Evolutionary conservation across 148 eudicot species (phyloP), one percentile per base, ranked within the genome.

Genomic region (Fallopia convolvulus): DNA sequence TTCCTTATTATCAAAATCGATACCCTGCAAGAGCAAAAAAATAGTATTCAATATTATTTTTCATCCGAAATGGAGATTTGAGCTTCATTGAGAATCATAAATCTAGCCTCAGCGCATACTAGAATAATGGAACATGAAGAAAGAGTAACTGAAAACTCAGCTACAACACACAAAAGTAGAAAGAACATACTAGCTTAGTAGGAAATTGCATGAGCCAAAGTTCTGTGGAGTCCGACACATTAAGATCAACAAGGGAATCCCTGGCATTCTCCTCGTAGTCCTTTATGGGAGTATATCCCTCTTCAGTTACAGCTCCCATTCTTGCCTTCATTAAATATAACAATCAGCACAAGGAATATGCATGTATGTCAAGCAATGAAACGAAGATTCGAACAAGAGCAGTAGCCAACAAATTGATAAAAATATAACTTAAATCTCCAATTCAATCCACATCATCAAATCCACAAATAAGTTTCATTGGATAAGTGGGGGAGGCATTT

Each of bases 131-230:
- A 55, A 66, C 72, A 66, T 65, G 6, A 12, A 65, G 36, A 26
- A 65, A 65, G 20, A 21, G 36, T 23, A 33, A 33, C 40, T 23
- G 20, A 33, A 20, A 41, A 61, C 15, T n/a, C 72, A 48, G 39
- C 23, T 30, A 72, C 61, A 75, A 75, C 3, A 66, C 60, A 44
- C 8, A 47, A 56, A 79, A 21, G 33, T 41, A 36, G 10, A 26
- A 36, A 65, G 23, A 49, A 6, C 46, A 74, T 83, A 93, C 97
- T 75, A 84, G 87, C 79, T 88, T 83, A 56, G 80, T 79, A 61
- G 96, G 96, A 82, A 87, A 89, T 44, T 93, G 93, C 78, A 93
- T 85, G 47, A 93, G 92, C 96, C 97, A 91, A 46, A 93, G 84
- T 78, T 93, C 98, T 61, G 89, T 79, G 0, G 87, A 81, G 73